Percentiles rank a stretch among this genome's conserved stretches.
phyloP scores from a whole-genome alignment of 768 basidiomycete genomes.

The Leccinum ochraceum region DNA sequence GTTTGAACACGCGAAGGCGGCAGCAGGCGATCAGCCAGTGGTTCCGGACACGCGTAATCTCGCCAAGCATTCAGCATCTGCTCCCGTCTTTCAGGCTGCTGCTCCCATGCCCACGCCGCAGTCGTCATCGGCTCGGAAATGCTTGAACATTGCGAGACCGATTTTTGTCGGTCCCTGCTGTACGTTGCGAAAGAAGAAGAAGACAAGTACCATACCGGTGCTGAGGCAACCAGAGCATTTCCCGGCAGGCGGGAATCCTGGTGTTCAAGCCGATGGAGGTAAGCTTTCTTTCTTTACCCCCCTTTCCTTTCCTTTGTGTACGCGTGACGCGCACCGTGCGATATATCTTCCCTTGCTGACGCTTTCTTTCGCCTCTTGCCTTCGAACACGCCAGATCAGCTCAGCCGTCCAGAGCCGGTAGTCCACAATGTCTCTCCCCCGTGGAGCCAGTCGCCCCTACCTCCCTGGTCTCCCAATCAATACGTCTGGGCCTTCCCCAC shows the following conservation, averaged over 20 bases:
- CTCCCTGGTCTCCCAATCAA: slow-evolving; percentile 23
- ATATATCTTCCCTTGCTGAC: slow-evolving; percentile 5
- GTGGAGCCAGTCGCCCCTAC: slow-evolving; percentile 1
- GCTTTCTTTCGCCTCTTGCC: background rate
- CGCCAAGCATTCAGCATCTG: slow-evolving; percentile 18
- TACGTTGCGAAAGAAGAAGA: background rate
- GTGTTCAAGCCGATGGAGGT: slow-evolving; percentile 21
- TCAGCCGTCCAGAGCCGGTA: background rate
- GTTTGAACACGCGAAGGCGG: slow-evolving; percentile 8
- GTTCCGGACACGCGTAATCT: slow-evolving; percentile 16
- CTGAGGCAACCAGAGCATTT: slow-evolving; percentile 15
- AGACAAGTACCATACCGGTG: background rate
- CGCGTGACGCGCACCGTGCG: background rate
- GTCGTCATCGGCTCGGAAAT: background rate
- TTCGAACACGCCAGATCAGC: slow-evolving; percentile 9
- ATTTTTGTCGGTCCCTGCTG: slow-evolving; percentile 17
- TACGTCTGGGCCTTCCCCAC: slow-evolving; percentile 27
- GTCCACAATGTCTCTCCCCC: background rate
- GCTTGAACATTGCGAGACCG: slow-evolving; percentile 10
- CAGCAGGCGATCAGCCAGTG: background rate
- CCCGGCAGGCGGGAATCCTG: slow-evolving; percentile 24
- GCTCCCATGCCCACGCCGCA: background rate
- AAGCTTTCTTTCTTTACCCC: background rate
- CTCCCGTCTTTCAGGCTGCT: slow-evolving; percentile 20
- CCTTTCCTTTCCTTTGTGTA: background rate